A percentile compares a stretch with the other conserved stretches of the same genome.
phyloP scores from a whole-genome alignment of 2,329 filamentous ascomycete species.

The Teratosphaeria zuluensis region DNA sequence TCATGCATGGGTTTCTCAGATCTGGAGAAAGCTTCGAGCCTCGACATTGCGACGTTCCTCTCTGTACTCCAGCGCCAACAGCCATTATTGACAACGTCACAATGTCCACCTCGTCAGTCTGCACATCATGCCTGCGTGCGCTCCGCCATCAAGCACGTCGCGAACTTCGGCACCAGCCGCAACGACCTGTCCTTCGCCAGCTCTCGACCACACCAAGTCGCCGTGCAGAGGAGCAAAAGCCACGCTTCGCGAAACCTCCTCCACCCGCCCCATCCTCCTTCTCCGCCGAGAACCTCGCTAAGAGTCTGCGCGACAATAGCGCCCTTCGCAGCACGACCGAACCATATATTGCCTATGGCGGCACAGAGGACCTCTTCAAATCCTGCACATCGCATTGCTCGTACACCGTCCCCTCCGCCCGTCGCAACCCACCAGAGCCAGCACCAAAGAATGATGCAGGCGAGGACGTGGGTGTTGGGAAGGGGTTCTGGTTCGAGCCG shows the following conservation, averaged over 20 bases:
- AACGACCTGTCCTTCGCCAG: conserved; percentile 2
- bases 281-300: conserved; percentile 13
- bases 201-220: not conserved
- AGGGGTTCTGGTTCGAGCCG: conserved; percentile 68
- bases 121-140: conserved; percentile 15
- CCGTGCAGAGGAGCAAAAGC: not conserved
- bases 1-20: conserved; percentile 1
- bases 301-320: conserved; percentile 12
- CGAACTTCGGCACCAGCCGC: conserved; percentile 6
- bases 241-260: conserved; percentile 2
- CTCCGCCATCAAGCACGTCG: conserved; percentile 9
- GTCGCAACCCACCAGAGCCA: conserved; percentile 51
- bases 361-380: conserved; percentile 69
- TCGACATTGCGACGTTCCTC: not conserved
- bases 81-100: not conserved
- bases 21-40: not conserved
- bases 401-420: conserved; percentile 63
- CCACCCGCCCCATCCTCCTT: conserved; percentile 8
- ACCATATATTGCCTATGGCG: conserved; percentile 69
- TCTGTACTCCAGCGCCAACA: not conserved
- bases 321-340: conserved; percentile 40
- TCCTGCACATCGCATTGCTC: conserved; percentile 62
- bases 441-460: conserved; percentile 65
- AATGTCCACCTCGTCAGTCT: conserved; percentile 16
- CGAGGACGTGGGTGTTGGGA: conserved; percentile 69